Conservation (phyloP, 164 flowering plant species). For the Kingdonia uniflora region DNA sequence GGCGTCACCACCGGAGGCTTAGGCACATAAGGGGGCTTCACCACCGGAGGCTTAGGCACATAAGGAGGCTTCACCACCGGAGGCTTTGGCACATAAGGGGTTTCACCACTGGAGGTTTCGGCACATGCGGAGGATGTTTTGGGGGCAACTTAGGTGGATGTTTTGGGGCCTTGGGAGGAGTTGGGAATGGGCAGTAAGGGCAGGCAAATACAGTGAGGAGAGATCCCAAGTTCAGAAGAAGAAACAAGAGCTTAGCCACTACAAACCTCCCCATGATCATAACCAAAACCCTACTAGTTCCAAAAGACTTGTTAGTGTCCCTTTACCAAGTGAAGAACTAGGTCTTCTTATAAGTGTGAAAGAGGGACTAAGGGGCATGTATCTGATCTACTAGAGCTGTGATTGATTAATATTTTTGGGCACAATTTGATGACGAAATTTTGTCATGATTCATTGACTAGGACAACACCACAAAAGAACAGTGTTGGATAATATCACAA, state of each 20-base stretch:
- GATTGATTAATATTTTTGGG: neutral
- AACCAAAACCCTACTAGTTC: neutral
- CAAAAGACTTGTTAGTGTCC: no score
- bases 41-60: constrained; percentile 5
- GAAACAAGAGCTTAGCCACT: constrained; percentile 14
- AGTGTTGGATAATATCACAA: no score
- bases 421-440: neutral
- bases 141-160: constrained; percentile 17
- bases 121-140: constrained; percentile 12
- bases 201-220: constrained; percentile 28
- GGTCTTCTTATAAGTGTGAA: neutral
- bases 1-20: constrained; percentile 7
- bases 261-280: constrained; percentile 14
- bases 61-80: constrained; percentile 4
- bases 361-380: neutral
- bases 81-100: constrained; percentile 9
- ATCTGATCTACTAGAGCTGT: neutral
- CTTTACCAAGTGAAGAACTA: no score
- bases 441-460: constrained; percentile 10
- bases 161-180: constrained; percentile 23
- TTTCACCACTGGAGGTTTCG: constrained; percentile 6
- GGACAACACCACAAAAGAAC: constrained; percentile 2
- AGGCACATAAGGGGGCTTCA: constrained; percentile 2
- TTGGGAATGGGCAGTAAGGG: constrained; percentile 24
- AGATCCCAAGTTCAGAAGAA: constrained; percentile 18